Base-by-base conservation (phyloP, 768 basidiomycete genomes). In the Hypsizygus marmoreus region DNA sequence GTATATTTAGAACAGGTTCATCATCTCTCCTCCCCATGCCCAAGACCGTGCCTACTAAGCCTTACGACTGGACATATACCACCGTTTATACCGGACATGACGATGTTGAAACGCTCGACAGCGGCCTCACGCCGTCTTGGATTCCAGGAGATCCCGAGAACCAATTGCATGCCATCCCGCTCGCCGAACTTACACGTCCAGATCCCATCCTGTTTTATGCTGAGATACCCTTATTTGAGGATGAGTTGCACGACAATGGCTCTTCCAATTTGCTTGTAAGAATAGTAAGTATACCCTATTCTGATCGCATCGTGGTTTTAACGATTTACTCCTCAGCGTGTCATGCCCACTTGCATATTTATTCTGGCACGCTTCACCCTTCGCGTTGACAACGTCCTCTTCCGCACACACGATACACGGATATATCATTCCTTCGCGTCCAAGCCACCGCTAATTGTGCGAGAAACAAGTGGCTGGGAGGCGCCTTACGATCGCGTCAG, bases 151-250 rank as follows among this genome's bases (percentile, higher is more conserved):
- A 89, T 53, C 67, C 78, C 1, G 71, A 77, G 25, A 70, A 89
- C 45, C 56, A 72, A 0, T 59, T 69, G 0, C 85, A 94, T 56
- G 53, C 63, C 7, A 95, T 99, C 45, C 94, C 95, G 1, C 74
- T 95, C 55, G 79, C 83, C 1, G 86, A 95, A 51, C 79, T 98
- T 23, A 87, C 86, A 8, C 80, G 89, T 20, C 91, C 84, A 46
- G 95, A 97, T 66, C 97, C 97, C 12, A 98, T 98, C 55, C 72
- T 97, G n/a, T 99, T 95, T 67, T 98, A 95, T 60, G 92, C 95
- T 6, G 95, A 98, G 57, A 81, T 97, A 1, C 90, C 92, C 0
- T 69, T 98, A 4, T 98, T 90, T 61, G 95, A 99, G 60, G 94
- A 97, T 63, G 97, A 99, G 64, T 73, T 98, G 34, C 94, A 97